Evolutionary conservation across 1,284 basidiomycete genomes (phyloP).

Genomic region (Macrocystidia cucumis): DNA sequence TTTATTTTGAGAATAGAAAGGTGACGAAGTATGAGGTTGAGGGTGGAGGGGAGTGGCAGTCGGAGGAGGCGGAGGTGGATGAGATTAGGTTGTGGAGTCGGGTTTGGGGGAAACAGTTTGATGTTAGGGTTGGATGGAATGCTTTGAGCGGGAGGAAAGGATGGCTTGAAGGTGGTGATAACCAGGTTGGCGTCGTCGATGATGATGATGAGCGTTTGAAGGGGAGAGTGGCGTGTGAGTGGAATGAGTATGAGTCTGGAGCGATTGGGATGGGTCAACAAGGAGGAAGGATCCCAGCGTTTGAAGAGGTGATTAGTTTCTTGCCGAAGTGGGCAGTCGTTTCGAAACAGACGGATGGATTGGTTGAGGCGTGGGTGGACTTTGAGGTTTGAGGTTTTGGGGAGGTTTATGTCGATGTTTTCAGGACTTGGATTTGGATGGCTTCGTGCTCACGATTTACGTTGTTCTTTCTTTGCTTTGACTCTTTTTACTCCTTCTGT

Average conservation of each 20-base stretch:
- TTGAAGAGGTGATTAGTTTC: conserved; percentile 61
- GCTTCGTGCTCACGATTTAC: too few relatives aligned
- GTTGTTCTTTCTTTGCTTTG: too few relatives aligned
- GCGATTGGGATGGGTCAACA: conserved; percentile 30
- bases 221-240: conserved; percentile 60
- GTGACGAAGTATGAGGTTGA: conserved; percentile 30
- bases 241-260: conserved; percentile 61
- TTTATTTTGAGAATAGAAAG: conserved; percentile 47
- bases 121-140: conserved; percentile 42
- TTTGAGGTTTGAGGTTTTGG: conserved; percentile 44
- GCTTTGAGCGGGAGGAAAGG: conserved; percentile 12
- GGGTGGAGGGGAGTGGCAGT: conserved; percentile 17
- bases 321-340: conserved; percentile 63
- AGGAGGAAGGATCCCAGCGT: conserved; percentile 56
- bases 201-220: conserved; percentile 21
- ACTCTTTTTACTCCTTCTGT: too few relatives aligned
- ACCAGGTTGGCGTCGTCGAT: too few relatives aligned
- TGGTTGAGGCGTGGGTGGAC: conserved; percentile 48
- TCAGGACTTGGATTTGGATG: too few relatives aligned
- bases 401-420: too few relatives aligned
- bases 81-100: conserved; percentile 61
- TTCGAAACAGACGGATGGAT: conserved; percentile 48
- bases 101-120: conserved; percentile 54
- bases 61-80: conserved; percentile 20
- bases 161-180: too few relatives aligned